A percentile compares a stretch with the other conserved stretches of the same genome.
Evolutionary conservation across 2,329 filamentous ascomycete species (phyloP).

Genomic region (Keithomyces neogunnii): DNA sequence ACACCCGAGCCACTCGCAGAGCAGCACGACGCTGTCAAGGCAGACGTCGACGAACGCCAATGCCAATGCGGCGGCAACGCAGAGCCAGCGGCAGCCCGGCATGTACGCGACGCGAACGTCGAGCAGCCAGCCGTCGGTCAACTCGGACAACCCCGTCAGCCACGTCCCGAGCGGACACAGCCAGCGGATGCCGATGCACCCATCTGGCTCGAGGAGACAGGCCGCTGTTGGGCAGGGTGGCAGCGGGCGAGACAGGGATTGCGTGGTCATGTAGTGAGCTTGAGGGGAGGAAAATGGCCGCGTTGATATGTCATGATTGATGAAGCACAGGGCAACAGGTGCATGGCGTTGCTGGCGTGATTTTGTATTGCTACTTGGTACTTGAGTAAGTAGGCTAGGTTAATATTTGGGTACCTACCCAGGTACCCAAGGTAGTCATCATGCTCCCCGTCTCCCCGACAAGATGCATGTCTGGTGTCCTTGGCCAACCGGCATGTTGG

Average conservation of each 20-base stretch:
- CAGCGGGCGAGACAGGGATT: slow-evolving; percentile 25
- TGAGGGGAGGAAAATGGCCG: not conserved
- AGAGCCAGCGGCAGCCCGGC: not conserved
- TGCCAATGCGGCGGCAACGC: not conserved
- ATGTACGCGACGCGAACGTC: slow-evolving; percentile 7
- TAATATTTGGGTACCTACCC: not conserved
- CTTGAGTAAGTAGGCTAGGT: not conserved
- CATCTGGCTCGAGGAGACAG: slow-evolving; percentile 10
- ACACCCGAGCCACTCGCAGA: slow-evolving; percentile 39
- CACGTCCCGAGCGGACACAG: not conserved
- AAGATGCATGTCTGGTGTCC: too few species aligned
- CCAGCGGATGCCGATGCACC: not conserved
- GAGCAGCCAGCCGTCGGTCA: slow-evolving; percentile 11
- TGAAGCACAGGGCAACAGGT: slow-evolving; percentile 3
- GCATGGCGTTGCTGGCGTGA: not conserved
- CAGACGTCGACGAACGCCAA: slow-evolving; percentile 5
- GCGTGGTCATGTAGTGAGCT: slow-evolving; percentile 36
- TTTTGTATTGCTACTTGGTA: not conserved
- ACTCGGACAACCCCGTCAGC: slow-evolving; percentile 11
- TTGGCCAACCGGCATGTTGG: too few species aligned
- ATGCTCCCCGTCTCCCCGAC: too few species aligned
- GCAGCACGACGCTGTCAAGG: slow-evolving; percentile 16
- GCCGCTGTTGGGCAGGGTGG: slow-evolving; percentile 1
- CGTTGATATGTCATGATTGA: slow-evolving; percentile 1
- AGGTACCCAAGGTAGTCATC: too few species aligned